These are phyloP conservation scores for Debaryomyces sp. DNA, from an alignment of 1,139 yeast species.

Conservation along the genomic window DNA sequence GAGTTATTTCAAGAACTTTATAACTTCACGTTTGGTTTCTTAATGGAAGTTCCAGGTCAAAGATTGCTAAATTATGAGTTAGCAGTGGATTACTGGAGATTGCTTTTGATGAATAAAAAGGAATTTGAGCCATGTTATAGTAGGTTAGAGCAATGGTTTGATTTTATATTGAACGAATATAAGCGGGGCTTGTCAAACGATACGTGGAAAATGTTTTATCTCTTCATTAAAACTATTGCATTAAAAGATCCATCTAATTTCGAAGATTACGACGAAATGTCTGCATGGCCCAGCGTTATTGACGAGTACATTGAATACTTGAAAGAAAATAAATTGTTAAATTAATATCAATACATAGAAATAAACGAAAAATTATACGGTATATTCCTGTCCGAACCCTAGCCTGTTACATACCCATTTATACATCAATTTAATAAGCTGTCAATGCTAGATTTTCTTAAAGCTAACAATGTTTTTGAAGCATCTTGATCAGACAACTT, in stretches of 20 bases:
- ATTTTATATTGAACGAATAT: constrained; percentile 42
- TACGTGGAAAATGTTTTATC: constrained; percentile 82
- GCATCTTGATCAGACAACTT: constrained; percentile 38
- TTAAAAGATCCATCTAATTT: constrained; percentile 51
- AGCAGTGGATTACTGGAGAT: constrained; percentile 78
- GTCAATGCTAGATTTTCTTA: constrained; percentile 48
- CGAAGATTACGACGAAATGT: constrained; percentile 67
- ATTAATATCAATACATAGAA: constrained; percentile 10
- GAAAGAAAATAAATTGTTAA: constrained; percentile 30
- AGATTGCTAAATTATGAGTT: constrained; percentile 62
- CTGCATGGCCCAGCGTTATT: constrained; percentile 90
- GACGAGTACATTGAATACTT: constrained; percentile 79
- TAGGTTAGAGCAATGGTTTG: constrained; percentile 54
- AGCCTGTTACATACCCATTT: constrained; percentile 12
- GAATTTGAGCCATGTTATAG: constrained; percentile 11
- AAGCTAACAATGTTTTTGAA: constrained; percentile 43
- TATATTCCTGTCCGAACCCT: constrained; percentile 14
- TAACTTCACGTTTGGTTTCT: constrained; percentile 68
- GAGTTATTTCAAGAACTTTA: constrained; percentile 60
- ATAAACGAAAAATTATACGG: constrained; percentile 9
- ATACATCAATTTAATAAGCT: constrained; percentile 37
- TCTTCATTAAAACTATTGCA: constrained; percentile 59
- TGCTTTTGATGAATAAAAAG: constrained; percentile 49
- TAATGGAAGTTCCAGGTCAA: constrained; percentile 59
- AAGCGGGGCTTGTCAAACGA: constrained; percentile 62